phyloP scores from a whole-genome alignment of 345 rosid genomes.

The Corymbia maculata region DNA sequence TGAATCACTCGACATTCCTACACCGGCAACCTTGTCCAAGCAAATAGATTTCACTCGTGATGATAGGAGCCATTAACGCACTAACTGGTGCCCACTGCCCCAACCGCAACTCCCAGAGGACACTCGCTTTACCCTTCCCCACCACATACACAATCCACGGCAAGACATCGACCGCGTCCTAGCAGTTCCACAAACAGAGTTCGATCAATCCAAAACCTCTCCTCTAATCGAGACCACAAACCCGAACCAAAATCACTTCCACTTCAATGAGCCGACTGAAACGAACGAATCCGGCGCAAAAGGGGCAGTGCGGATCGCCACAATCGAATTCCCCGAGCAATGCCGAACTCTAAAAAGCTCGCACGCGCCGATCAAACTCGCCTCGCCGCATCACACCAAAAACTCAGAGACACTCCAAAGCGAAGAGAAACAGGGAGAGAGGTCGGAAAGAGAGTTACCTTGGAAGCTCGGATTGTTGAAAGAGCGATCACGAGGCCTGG shows the following conservation, averaged over 20 bases:
- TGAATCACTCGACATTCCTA: not conserved
- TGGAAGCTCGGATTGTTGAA: slow-evolving; percentile 47
- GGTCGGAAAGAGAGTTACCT: slow-evolving; percentile 21
- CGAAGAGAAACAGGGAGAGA: not conserved
- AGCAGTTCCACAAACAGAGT: not conserved
- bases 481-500: slow-evolving; percentile 34
- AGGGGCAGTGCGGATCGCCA: not conserved
- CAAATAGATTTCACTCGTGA: not conserved
- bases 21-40: not conserved
- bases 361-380: not conserved
- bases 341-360: not conserved
- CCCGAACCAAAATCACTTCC: not conserved
- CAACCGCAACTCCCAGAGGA: not conserved
- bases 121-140: not conserved
- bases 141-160: not conserved
- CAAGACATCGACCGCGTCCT: not conserved
- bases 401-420: not conserved
- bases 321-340: not conserved
- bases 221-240: not conserved
- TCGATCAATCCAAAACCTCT: not conserved
- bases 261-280: not conserved
- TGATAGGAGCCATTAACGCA: not conserved
- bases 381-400: not conserved
- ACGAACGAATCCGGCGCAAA: not conserved
- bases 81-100: not conserved